Conservation (phyloP, 176 grass and related monocot genomes). For the Poa annua region DNA sequence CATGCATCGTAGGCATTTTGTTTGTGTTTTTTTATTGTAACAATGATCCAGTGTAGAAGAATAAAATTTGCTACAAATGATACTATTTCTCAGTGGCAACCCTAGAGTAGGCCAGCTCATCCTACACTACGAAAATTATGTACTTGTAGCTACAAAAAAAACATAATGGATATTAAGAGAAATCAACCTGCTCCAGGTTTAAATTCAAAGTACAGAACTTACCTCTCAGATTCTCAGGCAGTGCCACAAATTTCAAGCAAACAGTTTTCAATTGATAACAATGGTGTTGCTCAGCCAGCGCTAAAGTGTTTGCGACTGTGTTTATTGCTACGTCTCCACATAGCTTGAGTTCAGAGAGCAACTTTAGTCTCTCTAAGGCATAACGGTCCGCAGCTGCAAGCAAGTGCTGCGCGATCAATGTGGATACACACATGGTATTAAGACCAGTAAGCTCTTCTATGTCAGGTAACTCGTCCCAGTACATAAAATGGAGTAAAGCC, state of each 20-base stretch:
- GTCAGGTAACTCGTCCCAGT: constrained; percentile 89
- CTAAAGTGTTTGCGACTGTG: constrained; percentile 94
- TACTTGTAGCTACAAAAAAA: constrained; percentile 7
- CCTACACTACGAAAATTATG: neutral
- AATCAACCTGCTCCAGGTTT: constrained; percentile 21
- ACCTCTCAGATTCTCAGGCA: constrained; percentile 96
- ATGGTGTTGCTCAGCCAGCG: constrained; percentile 94
- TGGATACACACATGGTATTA: constrained; percentile 78
- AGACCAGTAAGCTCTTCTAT: constrained; percentile 87
- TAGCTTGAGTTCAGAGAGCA: constrained; percentile 74
- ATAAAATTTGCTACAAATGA: neutral
- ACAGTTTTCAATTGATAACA: constrained; percentile 93
- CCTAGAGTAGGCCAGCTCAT: neutral
- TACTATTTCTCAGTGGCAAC: neutral
- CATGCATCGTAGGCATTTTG: too few species aligned
- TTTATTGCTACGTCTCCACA: constrained; percentile 96
- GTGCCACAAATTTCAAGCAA: constrained; percentile 93
- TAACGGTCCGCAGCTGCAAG: constrained; percentile 93
- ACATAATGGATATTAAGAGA: neutral
- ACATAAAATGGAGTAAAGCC: constrained; percentile 98
- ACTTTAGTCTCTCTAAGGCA: constrained; percentile 93
- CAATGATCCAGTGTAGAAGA: neutral
- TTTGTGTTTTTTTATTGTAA: neutral
- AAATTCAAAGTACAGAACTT: constrained; percentile 11
- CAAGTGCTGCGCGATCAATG: constrained; percentile 96